Base-by-base conservation (phyloP, 2,329 filamentous ascomycete species). In the Phyllosticta paracitricarpa region DNA sequence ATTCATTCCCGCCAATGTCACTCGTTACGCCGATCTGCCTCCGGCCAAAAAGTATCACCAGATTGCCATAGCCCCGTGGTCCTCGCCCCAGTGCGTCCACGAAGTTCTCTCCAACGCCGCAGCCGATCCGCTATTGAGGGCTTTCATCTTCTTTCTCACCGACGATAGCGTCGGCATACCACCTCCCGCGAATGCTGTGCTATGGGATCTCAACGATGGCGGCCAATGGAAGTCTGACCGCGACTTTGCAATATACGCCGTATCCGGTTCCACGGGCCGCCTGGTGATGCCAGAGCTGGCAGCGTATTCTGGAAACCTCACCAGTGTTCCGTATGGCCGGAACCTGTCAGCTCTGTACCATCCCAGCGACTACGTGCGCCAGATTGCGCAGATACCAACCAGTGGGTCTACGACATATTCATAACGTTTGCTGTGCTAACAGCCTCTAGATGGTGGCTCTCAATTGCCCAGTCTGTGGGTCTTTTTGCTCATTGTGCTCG, bases 41-140 rank as follows among this genome's bases (percentile, higher is more conserved):
- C 78, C 80, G 0, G 81, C 81, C 56, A 71, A 72, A 22, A 84
- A 88, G 66, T 91, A 89, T 72, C 85, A 87, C 61, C 79, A 91
- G 58, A 84, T 97, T 67, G 92, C 89, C 28, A 77, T 97, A 59
- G 92, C 90, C 25, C 93, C 93, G 28, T 97, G 93, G 92, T 84
- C 91, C 67, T 88, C 82, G 64, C 77, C 81, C 7, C 77, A 84
- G 26, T 99, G 93, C 71, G 88, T 89, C 12, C 75, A 81, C 61
- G 82, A 87, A 54, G 96, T 91, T 71, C 80, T 97, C 55, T 75
- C 80, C 19, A 76, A 78, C 12, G 82, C 81, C 22, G 81, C 83
- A n/a, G 83, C 86, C 65, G 81, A 83, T 25, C 58, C 66, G 1
- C 79, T 87, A 9, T 81, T 84, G 52, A 81, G 76, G 22, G 78